Evolutionary conservation across 495 filamentous ascomycete genomes (phyloP).

Genomic region (Penicillium ochrochloron): DNA sequence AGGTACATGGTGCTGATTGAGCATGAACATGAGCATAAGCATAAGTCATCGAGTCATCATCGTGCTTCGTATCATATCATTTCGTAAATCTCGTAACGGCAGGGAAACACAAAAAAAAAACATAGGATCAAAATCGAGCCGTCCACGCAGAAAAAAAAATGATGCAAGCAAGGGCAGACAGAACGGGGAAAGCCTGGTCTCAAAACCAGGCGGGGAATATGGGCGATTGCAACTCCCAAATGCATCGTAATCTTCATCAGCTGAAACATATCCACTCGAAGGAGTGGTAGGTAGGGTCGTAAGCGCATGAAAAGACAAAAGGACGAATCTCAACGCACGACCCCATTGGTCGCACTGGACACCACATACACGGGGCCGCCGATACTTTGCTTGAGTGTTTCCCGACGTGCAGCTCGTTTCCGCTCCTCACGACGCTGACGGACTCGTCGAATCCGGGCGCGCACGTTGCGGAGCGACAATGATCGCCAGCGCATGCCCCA

Average conservation of each 20-base stretch:
- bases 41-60: conserved; percentile 29
- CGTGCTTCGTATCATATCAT: conserved; percentile 32
- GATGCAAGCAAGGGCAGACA: conserved; percentile 11
- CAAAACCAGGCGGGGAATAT: conserved; percentile 11
- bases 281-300: conserved; percentile 11
- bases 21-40: conserved; percentile 19
- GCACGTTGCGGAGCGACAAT: conserved; percentile 54
- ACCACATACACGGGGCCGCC: conserved; percentile 43
- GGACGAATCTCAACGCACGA: conserved; percentile 15
- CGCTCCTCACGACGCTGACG: conserved; percentile 62
- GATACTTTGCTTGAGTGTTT: conserved; percentile 71
- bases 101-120: conserved; percentile 10
- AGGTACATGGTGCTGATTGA: conserved; percentile 17
- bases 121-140: neutral
- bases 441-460: conserved; percentile 58
- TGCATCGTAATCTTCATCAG: conserved; percentile 27
- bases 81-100: conserved; percentile 18
- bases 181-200: conserved; percentile 17
- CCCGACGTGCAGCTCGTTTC: conserved; percentile 63
- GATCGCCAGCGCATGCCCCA: conserved; percentile 57
- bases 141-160: neutral
- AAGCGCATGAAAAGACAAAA: conserved; percentile 12
- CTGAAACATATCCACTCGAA: conserved; percentile 30
- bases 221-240: conserved; percentile 12
- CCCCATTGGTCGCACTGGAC: conserved; percentile 33